Base-by-base conservation (phyloP, 192 early-diverging fungal genomes). In the Gonapodya prolifera region DNA sequence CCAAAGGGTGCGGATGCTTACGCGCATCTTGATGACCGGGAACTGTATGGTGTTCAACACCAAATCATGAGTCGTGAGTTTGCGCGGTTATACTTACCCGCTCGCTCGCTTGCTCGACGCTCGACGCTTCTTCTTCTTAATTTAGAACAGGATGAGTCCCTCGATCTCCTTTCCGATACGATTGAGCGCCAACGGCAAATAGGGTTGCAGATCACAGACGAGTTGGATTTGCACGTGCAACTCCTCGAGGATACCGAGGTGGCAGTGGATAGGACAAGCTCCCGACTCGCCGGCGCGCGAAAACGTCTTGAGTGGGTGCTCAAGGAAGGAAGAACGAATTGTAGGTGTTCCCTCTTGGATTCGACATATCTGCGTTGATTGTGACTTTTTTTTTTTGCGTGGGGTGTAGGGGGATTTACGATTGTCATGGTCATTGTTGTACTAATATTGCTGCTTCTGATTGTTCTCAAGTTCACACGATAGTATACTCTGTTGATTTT, bases 111-210 rank as follows among this genome's bases (percentile, higher is more conserved):
- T 34, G 33, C 13, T 23, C 30, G n/a, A n/a, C n/a, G 1, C 35
- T 30, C 45, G 0, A n/a, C 29, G 35, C 73, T 23, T 30, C 75
- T 69, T 36, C 17, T 76, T 2, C 17, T 82, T 77, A 36, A 79
- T 1, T 77, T 81, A 92, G 91, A 92, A 76, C 93, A 94, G 82
- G 93, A 94, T 82, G 78, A 85, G n/a, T 89, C 90, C 75, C 78
- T 94, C 45, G 93, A 94, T 82, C 83, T 83, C 69, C 81, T 94
- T 13, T 82, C 82, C 34, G 80, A 80, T 2, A 86, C 89, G 2
- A 82, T 94, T 32, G 81, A 82, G 31, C 87, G 93, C 34, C 93
- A 92, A 79, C 85, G 87, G 78, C 86, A 91, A 69, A 78, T 94
- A 0, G 93, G 93, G 0, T 30, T 92, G 29, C 78, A 89, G 82